Evolutionary conservation across 176 grass and related monocot species (phyloP), one percentile per base, ranked within the genome.

Genomic region (Dendrocalamus sinicus): DNA sequence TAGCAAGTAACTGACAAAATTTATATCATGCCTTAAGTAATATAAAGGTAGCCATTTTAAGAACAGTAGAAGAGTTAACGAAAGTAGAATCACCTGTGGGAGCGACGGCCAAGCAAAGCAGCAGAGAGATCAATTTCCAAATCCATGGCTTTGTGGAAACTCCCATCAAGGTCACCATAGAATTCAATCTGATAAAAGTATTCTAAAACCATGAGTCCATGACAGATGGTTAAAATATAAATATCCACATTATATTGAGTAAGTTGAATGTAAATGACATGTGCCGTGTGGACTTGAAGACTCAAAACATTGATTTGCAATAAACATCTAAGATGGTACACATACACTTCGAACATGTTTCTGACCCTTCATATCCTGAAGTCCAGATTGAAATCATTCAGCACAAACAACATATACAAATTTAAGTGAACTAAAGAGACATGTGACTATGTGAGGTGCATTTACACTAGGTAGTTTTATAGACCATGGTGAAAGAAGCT

Each of bases 131-230:
- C 96, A 63, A 94, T 69, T 84, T 91, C 93, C 85, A 98, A 48
- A 86, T 96, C 96, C 84, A 98, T 92, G 90, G 88, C 95, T 89
- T 94, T 94, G 88, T 98, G 96, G 67, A 98, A 98, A 28, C 87
- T 98, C 67, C 91, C 96, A 81, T 98, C 96, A 82, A 96, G 91
- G 58, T 98, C 96, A 26, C 96, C 96, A 10, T 98, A 98, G 73
- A 98, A 98, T 66, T 98, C 96, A 86, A 98, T 95, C 96, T 95
- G 70, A 45, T 46, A 81, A 51, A 16, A 61, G 24, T 20, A 86
- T 79, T 86, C 19, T 61, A 57, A 40, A 85, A 84, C 32, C 8
- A 76, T 37, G 40, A 40, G 76, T 84, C 32, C 8, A 76, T 37
- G 40, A 23, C 22, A 61, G 24, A 43, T 59, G n/a, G n/a, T 69